Evolutionary conservation across 1,139 yeast species (phyloP), one percentile per base, ranked within the genome.

Genomic region (Kluyveromyces sp.): DNA sequence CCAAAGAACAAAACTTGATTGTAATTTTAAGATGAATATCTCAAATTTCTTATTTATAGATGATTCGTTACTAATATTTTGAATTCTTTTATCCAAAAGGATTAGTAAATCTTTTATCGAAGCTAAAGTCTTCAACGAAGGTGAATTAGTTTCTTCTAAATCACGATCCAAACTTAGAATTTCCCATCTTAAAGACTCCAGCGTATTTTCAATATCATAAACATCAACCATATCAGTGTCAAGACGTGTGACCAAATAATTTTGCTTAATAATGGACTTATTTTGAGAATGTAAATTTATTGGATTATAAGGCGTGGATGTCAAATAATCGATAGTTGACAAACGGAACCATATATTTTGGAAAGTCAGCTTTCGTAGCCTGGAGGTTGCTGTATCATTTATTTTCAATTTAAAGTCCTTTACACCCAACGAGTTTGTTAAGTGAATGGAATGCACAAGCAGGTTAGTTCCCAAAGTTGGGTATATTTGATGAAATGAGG

Each of bases 141-240:
- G 65, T 40, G 54, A 60, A 5, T 49, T 45, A 3, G 37, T 41
- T 25, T 53, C 40, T 30, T 60, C 60, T 21, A 63, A 34, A 45
- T 63, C 66, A 40, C 66, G 55, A 25, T 63, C 65, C 5, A 63
- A 44, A 1, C 66, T 62, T 1, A 54, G 36, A 1, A 63, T 46
- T 39, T 62, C 62, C 67, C 67, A 63, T 33, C 47, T 50, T 2
- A 61, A 45, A 1, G 57, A 46, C 42, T 63, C 67, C 43, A 58
- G 59, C 38, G 50, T 55, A 21, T 58, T 61, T 31, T 62, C 65
- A 8, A 53, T 54, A 42, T 56, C 56, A 37, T 57, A 60, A 3
- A 60, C 51, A 47, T 63, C 63, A 4, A 53, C 48, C 31, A 45
- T 50, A 4, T 59, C 57, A 30, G 50, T 45, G 46, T 59, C 64